A percentile compares a stretch with the other conserved stretches of the same genome.
These are phyloP conservation scores for Takashimella tepidaria DNA, from an alignment of 1,284 basidiomycete species.

Conservation along the genomic window DNA sequence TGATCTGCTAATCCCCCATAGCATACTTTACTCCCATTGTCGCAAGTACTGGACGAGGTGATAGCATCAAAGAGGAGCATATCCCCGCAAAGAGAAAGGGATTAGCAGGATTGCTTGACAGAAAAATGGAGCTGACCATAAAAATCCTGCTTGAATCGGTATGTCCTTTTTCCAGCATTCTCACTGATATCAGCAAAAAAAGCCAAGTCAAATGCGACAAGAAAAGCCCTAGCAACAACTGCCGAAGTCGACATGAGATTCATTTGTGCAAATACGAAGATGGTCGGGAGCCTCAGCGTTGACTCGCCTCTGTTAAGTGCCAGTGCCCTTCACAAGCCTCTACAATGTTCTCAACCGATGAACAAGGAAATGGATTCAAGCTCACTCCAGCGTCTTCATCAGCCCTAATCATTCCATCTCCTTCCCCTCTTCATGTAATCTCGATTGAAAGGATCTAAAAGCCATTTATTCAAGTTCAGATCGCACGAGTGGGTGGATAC, in stretches of 20 bases:
- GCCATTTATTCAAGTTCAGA: conserved; percentile 13
- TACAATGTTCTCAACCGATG: too few relatives aligned
- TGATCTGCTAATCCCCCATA: too few relatives aligned
- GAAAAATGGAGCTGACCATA: too few relatives aligned
- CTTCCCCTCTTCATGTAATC: conserved; percentile 12
- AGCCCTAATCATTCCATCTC: conserved; percentile 13
- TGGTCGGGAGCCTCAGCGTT: not conserved
- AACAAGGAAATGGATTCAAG: too few relatives aligned
- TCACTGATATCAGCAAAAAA: not conserved
- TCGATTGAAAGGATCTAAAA: conserved; percentile 1
- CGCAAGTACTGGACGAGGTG: not conserved
- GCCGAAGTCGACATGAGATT: not conserved
- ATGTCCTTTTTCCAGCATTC: too few relatives aligned
- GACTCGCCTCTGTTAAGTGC: not conserved
- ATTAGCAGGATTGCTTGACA: not conserved
- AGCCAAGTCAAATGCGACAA: not conserved
- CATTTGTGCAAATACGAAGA: not conserved
- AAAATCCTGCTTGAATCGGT: too few relatives aligned
- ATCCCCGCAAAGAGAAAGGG: not conserved
- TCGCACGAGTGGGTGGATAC: conserved; percentile 3
- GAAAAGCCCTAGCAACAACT: not conserved
- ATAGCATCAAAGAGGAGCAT: not conserved
- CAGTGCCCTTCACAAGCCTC: not conserved
- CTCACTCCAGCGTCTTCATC: not conserved
- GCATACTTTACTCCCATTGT: too few relatives aligned